A percentile compares a stretch with the other conserved stretches of the same genome.
phyloP scores from a whole-genome alignment of 768 basidiomycete genomes.

The Lactifluus volemus region DNA sequence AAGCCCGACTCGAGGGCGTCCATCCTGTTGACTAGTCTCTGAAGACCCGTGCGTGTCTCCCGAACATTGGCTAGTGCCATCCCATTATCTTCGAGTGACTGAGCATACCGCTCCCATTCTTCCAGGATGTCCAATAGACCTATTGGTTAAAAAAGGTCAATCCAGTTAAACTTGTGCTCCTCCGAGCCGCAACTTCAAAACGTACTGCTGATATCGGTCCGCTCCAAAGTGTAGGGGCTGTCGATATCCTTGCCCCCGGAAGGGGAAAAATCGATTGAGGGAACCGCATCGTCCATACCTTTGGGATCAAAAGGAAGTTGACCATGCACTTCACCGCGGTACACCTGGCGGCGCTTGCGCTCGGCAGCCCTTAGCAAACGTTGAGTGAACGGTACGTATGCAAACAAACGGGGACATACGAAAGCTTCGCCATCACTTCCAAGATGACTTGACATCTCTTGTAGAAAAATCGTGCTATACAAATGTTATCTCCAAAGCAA shows the following conservation, averaged over 20 bases:
- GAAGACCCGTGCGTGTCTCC: slow-evolving; percentile 53
- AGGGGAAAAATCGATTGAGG: slow-evolving; percentile 72
- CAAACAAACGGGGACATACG: slow-evolving; percentile 41
- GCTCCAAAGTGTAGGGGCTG: slow-evolving; percentile 52
- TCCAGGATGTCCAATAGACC: slow-evolving; percentile 54
- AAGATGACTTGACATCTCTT: slow-evolving; percentile 73
- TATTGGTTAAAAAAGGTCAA: slow-evolving; percentile 23
- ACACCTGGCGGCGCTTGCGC: slow-evolving; percentile 74
- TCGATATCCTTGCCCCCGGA: slow-evolving; percentile 48
- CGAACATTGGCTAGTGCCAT: slow-evolving; percentile 46
- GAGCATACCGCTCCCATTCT: slow-evolving; percentile 53
- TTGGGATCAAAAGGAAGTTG: slow-evolving; percentile 80
- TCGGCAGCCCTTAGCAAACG: slow-evolving; percentile 51
- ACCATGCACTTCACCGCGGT: slow-evolving; percentile 74
- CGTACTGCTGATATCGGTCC: slow-evolving; percentile 65
- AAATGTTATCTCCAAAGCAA: background rate
- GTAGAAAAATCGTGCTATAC: slow-evolving; percentile 66
- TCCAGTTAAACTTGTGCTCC: background rate
- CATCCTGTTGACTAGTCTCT: slow-evolving; percentile 68
- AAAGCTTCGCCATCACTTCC: slow-evolving; percentile 80
- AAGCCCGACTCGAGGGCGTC: slow-evolving; percentile 73
- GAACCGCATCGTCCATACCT: slow-evolving; percentile 75
- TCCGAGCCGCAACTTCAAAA: background rate
- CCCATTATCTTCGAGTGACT: slow-evolving; percentile 33
- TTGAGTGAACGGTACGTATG: background rate